These are phyloP conservation scores for Plasmodium blacklocki DNA, from an alignment of 169 alveolate genomes.

Conservation along the genomic window DNA sequence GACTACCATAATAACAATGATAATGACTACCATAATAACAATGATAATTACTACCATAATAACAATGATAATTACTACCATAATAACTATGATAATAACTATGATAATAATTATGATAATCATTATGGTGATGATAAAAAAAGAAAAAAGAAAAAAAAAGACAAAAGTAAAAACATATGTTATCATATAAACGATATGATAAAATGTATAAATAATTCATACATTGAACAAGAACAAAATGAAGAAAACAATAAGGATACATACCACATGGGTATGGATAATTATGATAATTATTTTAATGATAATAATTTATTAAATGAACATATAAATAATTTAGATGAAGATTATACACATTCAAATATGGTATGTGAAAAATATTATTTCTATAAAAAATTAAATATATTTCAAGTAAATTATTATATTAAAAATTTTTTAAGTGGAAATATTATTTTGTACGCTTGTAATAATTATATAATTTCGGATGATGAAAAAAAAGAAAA, in stretches of 20 bases:
- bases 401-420: conserved; percentile 58
- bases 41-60: conserved; percentile 2
- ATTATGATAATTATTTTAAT: conserved; percentile 10
- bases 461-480: conserved; percentile 52
- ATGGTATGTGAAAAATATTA: conserved; percentile 24
- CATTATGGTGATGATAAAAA: neutral
- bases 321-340: neutral
- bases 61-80: neutral
- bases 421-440: conserved; percentile 50
- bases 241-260: neutral
- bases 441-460: conserved; percentile 52
- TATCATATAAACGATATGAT: neutral
- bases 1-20: neutral
- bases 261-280: neutral
- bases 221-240: neutral
- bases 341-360: conserved; percentile 11
- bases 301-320: neutral
- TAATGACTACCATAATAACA: neutral
- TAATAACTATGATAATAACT: no score
- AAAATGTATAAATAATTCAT: neutral
- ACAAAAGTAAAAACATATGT: neutral
- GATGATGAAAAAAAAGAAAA: conserved; percentile 12
- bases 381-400: conserved; percentile 35
- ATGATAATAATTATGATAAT: neutral
- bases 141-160: neutral